A percentile compares a stretch with the other conserved stretches of the same genome.
Conservation (phyloP, 1,284 basidiomycete species). For the Austroboletus novae-zelandiae region DNA sequence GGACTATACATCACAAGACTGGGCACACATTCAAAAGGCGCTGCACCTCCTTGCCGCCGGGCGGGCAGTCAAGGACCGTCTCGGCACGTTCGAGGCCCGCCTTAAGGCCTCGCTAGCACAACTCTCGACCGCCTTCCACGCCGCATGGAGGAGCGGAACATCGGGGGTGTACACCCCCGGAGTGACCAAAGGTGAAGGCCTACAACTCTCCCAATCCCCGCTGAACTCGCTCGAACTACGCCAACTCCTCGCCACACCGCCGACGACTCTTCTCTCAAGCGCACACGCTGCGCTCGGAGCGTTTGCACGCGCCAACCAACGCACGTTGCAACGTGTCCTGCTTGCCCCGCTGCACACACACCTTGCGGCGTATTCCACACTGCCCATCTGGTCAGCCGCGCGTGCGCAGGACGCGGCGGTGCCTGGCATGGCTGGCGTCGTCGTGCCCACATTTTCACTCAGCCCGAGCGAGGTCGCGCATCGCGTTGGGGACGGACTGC, state of each 20-base stretch:
- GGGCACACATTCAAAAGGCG: constrained; percentile 78
- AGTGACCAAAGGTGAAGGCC: constrained; percentile 67
- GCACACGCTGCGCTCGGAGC: constrained; percentile 59
- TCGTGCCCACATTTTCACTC: constrained; percentile 91
- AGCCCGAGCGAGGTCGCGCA: constrained; percentile 89
- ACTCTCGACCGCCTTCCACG: constrained; percentile 55
- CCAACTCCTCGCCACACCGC: constrained; percentile 46
- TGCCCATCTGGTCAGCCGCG: constrained; percentile 64
- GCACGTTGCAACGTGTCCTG: constrained; percentile 77
- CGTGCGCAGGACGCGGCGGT: constrained; percentile 41
- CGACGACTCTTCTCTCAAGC: constrained; percentile 47
- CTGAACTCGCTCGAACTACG: constrained; percentile 81
- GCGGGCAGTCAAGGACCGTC: constrained; percentile 64
- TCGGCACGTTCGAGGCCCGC: constrained; percentile 67
- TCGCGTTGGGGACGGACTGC: constrained; percentile 85
- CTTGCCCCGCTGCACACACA: constrained; percentile 81
- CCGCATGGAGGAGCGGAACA: constrained; percentile 51
- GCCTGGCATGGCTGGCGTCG: constrained; percentile 39
- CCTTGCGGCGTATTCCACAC: constrained; percentile 69
- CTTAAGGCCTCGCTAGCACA: constrained; percentile 58
- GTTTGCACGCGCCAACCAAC: constrained; percentile 76
- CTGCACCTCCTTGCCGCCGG: constrained; percentile 82
- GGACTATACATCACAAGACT: constrained; percentile 86
- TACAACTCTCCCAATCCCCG: constrained; percentile 74
- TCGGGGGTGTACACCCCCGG: constrained; percentile 53